Percentiles rank a stretch among this genome's conserved stretches.
Conservation (phyloP, 306 rosid genomes). For the Glycyrrhiza uralensis region DNA sequence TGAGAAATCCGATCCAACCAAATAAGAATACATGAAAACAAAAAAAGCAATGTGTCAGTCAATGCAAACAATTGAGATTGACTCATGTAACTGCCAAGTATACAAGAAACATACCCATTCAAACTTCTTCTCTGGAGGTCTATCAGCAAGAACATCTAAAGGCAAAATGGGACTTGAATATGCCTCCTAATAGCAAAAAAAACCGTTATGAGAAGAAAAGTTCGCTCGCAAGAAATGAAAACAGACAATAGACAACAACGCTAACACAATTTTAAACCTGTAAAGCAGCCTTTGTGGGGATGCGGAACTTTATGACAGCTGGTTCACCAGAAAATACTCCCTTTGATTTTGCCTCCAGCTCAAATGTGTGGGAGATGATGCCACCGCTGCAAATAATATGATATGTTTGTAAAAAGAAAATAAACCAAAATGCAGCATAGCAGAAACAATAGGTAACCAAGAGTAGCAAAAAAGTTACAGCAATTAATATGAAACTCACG, state of each 20-base stretch:
- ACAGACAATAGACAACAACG: neutral
- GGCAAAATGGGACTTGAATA: constrained; percentile 83
- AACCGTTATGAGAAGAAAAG: constrained; percentile 13
- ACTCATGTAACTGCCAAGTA: neutral
- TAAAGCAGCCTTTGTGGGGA: constrained; percentile 81
- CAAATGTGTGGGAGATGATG: constrained; percentile 73
- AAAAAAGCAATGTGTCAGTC: constrained; percentile 38
- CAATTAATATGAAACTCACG: constrained; percentile 50
- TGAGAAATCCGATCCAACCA: constrained; percentile 39
- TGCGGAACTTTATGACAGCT: constrained; percentile 78
- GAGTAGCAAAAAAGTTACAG: constrained; percentile 18
- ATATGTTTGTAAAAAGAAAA: neutral
- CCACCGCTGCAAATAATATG: constrained; percentile 59
- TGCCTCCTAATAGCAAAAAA: constrained; percentile 55
- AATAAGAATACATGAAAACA: constrained; percentile 42
- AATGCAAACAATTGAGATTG: constrained; percentile 26
- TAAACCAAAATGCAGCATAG: neutral
- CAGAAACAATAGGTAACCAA: neutral
- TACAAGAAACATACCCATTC: constrained; percentile 60
- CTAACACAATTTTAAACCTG: constrained; percentile 59
- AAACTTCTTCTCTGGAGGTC: constrained; percentile 85
- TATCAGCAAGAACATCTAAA: constrained; percentile 87
- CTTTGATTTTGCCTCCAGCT: constrained; percentile 78
- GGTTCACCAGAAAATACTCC: constrained; percentile 68
- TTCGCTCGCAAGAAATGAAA: neutral